Evolutionary conservation across 371 early-diverging fungal genomes (phyloP).

Genomic region (Apophysomyces variabilis): DNA sequence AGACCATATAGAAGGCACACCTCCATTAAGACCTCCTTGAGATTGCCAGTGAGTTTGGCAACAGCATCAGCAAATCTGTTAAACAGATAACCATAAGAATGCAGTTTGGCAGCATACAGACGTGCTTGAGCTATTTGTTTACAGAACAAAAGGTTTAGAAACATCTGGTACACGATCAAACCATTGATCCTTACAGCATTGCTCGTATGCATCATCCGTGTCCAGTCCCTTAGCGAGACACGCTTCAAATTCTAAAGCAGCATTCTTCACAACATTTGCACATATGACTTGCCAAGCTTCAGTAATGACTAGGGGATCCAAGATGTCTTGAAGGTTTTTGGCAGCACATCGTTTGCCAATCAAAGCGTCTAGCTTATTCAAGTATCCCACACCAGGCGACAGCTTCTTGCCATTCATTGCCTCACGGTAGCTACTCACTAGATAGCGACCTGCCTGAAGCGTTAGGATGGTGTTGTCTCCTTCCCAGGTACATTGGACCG

Average conservation of each 20-base stretch:
- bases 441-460: slow-evolving; percentile 88
- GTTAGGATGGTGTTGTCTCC: slow-evolving; percentile 92
- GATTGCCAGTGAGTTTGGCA: slow-evolving; percentile 51
- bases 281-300: slow-evolving; percentile 88
- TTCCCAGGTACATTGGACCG: slow-evolving; percentile 95
- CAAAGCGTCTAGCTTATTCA: slow-evolving; percentile 63
- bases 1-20: slow-evolving; percentile 85
- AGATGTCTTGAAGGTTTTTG: slow-evolving; percentile 59
- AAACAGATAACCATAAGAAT: slow-evolving; percentile 85
- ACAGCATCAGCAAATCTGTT: slow-evolving; percentile 86
- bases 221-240: slow-evolving; percentile 69
- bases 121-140: slow-evolving; percentile 63
- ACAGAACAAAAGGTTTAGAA: neutral
- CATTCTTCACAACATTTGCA: slow-evolving; percentile 83
- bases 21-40: slow-evolving; percentile 60
- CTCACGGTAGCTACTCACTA: slow-evolving; percentile 82
- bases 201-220: slow-evolving; percentile 85
- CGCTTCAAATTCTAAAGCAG: slow-evolving; percentile 78
- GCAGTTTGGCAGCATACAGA: slow-evolving; percentile 86
- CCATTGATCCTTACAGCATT: slow-evolving; percentile 59
- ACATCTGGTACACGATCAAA: too few species aligned
- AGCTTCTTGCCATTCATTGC: slow-evolving; percentile 76
- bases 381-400: slow-evolving; percentile 83
- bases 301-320: slow-evolving; percentile 65
- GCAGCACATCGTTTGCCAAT: slow-evolving; percentile 59